Evolutionary conservation across 2,329 filamentous ascomycete genomes (phyloP).

Genomic region (Nemania sp.): DNA sequence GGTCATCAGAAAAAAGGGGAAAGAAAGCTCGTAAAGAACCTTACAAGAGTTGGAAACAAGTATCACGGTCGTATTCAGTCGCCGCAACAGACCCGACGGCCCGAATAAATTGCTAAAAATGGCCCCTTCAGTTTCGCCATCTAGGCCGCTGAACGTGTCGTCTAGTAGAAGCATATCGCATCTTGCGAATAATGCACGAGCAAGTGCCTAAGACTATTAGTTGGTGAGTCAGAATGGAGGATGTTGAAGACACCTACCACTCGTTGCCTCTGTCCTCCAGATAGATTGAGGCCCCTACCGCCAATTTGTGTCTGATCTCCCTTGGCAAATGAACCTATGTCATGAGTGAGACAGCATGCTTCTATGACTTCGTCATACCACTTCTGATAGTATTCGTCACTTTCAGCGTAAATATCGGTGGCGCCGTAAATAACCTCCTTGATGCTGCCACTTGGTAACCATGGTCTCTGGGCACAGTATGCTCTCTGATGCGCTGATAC

Average conservation of each 20-base stretch:
- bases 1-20: background rate
- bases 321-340: constrained; percentile 29
- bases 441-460: constrained; percentile 45
- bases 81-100: constrained; percentile 37
- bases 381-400: background rate
- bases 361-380: constrained; percentile 43
- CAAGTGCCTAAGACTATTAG: constrained; percentile 41
- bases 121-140: constrained; percentile 40
- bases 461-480: constrained; percentile 46
- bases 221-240: no score
- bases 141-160: constrained; percentile 45
- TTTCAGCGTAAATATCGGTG: constrained; percentile 9
- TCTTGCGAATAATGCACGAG: constrained; percentile 42
- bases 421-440: constrained; percentile 39
- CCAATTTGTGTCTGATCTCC: constrained; percentile 31
- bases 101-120: constrained; percentile 42
- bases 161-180: constrained; percentile 42
- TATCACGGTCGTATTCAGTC: constrained; percentile 39
- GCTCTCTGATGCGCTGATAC: constrained; percentile 38
- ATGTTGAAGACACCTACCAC: constrained; percentile 36
- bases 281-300: constrained; percentile 34
- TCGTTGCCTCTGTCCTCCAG: constrained; percentile 40
- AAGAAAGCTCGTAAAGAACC: constrained; percentile 9
- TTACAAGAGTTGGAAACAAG: constrained; percentile 42
- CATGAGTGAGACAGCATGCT: constrained; percentile 34